phyloP scores from a whole-genome alignment of 2,329 filamentous ascomycete species.

The Fusarium anthophilum region DNA sequence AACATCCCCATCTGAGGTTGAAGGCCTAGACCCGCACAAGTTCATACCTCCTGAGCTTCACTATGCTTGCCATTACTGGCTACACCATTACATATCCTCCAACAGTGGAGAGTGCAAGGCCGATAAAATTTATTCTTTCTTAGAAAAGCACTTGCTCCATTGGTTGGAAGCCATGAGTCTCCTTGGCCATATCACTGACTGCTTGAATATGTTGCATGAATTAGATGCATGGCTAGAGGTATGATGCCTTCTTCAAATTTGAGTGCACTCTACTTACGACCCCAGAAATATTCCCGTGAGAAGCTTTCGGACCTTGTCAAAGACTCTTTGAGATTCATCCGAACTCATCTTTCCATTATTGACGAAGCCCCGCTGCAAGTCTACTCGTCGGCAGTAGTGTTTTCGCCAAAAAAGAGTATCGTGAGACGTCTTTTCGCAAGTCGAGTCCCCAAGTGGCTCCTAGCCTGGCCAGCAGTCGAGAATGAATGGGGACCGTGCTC shows the following conservation, averaged over 20 bases:
- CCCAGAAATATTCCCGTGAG: not conserved
- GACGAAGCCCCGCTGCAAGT: not conserved
- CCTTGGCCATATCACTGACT: not conserved
- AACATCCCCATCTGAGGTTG: accelerated
- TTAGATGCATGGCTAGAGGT: not conserved
- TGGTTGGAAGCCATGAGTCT: not conserved
- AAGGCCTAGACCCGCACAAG: accelerated
- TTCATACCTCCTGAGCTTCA: not conserved
- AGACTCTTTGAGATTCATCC: not conserved
- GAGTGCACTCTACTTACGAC: not conserved
- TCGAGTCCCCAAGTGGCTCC: not conserved
- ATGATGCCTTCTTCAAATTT: accelerated
- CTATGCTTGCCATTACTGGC: constrained; percentile 41
- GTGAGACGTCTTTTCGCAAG: not conserved
- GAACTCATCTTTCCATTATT: not conserved
- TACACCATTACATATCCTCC: constrained; percentile 36
- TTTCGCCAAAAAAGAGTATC: not conserved
- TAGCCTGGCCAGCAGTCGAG: not conserved
- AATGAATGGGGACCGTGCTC: not conserved
- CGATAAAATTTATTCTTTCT: accelerated
- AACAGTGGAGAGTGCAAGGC: accelerated
- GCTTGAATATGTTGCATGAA: not conserved
- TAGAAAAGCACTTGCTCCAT: not conserved
- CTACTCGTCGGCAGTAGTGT: not conserved
- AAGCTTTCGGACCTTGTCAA: not conserved